Base-by-base conservation (phyloP, 2,329 filamentous ascomycete genomes). In the Calonectria hongkongensis region DNA sequence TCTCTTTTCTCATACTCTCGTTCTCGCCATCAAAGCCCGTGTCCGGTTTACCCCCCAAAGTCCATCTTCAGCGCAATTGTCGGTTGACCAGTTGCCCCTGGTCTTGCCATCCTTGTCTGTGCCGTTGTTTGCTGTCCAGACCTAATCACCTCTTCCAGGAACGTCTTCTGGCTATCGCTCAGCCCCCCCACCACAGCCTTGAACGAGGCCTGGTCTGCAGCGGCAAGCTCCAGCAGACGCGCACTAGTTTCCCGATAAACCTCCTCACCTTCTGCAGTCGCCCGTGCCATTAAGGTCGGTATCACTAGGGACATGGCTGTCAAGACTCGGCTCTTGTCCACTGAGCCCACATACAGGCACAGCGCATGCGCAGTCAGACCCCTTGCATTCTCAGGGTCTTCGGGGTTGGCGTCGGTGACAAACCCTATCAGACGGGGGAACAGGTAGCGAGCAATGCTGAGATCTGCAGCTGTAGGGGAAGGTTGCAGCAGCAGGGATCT, bases 1-100 rank as follows among this genome's bases (percentile, higher is more conserved):
- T 21, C 33, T 60, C 54, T 60, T 41, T 21, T 47, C 36, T 48
- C 41, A 30, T 25, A 3, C 15, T 15, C 16, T 25, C 30, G 16
- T 45, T 18, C 41, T 39, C 62, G 3, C n/a, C 36, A 18, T 28
- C 33, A 27, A 21, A 68, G 64, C 39, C 18, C 47, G n/a, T 45
- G 47, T 48, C 71, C 50, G 60, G 60, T 68, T 78, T 79, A 83
- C 51, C 86, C 85, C 6, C 91, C 91, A 89, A 99, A 98, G 83
- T 98, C 89, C 94, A 98, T 97, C 89, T 97, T 97, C 81, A 99
- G 85, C 67, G 95, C 95, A 88, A 99, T 99, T 75, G 88, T 97
- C 15, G 97, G 97, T 83, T 91, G 91, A 33, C 86, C 89, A 71
- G 87, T 85, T 71, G 85, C 87, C 64, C 84, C 84, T 51, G 84